Conservation (phyloP, 352 stramenopile genomes). For the Phytophthora pinifolia region DNA sequence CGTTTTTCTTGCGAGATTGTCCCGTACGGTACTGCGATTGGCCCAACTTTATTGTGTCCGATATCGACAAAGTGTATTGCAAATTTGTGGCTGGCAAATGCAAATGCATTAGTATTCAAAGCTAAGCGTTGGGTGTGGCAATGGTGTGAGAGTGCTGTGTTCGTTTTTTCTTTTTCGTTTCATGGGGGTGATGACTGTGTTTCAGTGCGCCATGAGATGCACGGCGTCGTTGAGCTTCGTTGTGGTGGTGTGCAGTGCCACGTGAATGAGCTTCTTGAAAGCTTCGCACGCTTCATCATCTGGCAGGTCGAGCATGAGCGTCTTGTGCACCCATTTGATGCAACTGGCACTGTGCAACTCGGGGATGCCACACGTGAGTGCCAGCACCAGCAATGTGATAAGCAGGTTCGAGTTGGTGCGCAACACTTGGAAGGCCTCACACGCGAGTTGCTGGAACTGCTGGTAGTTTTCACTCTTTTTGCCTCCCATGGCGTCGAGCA, state of each 20-base stretch:
- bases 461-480: slow-evolving; percentile 76
- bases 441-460: slow-evolving; percentile 69
- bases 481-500: slow-evolving; percentile 85
- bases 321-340: slow-evolving; percentile 81
- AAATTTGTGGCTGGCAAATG: too few relatives aligned
- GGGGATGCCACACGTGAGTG: slow-evolving; percentile 78
- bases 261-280: slow-evolving; percentile 80
- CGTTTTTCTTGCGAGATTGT: slow-evolving; percentile 27
- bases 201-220: slow-evolving; percentile 82
- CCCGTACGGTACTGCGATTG: slow-evolving; percentile 8
- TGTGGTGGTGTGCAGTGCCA: slow-evolving; percentile 72
- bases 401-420: slow-evolving; percentile 77
- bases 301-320: slow-evolving; percentile 73
- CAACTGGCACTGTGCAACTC: slow-evolving; percentile 68
- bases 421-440: slow-evolving; percentile 71
- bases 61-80: not conserved
- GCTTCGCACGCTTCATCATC: slow-evolving; percentile 60
- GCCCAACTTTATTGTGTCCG: slow-evolving; percentile 17
- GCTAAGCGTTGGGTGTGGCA: too few relatives aligned
- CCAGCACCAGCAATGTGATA: slow-evolving; percentile 80
- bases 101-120: too few relatives aligned
- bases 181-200: not conserved
- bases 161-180: slow-evolving; percentile 17
- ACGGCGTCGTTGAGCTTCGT: slow-evolving; percentile 86
- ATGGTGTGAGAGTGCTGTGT: too few relatives aligned